A percentile compares a stretch with the other conserved stretches of the same genome.
phyloP scores from a whole-genome alignment of 805 yeast genomes.

The Metschnikowia lunata region DNA sequence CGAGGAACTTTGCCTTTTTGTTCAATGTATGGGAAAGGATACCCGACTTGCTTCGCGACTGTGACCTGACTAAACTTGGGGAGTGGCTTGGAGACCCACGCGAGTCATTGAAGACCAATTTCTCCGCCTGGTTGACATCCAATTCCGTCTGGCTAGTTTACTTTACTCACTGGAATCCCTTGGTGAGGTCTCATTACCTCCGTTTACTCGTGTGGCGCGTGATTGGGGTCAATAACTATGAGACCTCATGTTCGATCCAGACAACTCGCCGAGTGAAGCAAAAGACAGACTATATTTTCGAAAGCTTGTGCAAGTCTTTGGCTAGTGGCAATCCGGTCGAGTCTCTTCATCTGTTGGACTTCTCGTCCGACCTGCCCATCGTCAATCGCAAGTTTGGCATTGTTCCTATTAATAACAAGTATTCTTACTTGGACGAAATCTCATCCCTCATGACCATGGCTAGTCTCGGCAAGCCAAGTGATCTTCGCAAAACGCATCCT shows the following conservation, averaged over 20 bases:
- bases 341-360: slow-evolving; percentile 15
- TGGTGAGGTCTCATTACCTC: slow-evolving; percentile 65
- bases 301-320: slow-evolving; percentile 8
- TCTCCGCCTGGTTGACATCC: slow-evolving; percentile 53
- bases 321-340: not conserved
- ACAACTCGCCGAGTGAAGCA: slow-evolving; percentile 28
- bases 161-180: slow-evolving; percentile 77
- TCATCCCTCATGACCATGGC: slow-evolving; percentile 16
- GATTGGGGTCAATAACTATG: slow-evolving; percentile 38
- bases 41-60: slow-evolving; percentile 35
- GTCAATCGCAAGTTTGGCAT: slow-evolving; percentile 50
- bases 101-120: slow-evolving; percentile 44
- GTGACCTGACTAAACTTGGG: not conserved
- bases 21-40: slow-evolving; percentile 73
- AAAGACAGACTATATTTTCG: slow-evolving; percentile 28
- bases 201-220: slow-evolving; percentile 68
- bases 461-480: slow-evolving; percentile 23
- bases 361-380: slow-evolving; percentile 36
- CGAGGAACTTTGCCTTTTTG: slow-evolving; percentile 60
- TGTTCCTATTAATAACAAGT: slow-evolving; percentile 27
- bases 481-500: slow-evolving; percentile 49
- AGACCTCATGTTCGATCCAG: slow-evolving; percentile 29
- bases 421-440: slow-evolving; percentile 16
- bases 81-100: slow-evolving; percentile 39
- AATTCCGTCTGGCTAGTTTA: slow-evolving; percentile 48